Percentiles rank a stretch among this genome's conserved stretches.
These are phyloP conservation scores for Aphanocladium album DNA, from an alignment of 2,329 filamentous ascomycete species.

Conservation along the genomic window DNA sequence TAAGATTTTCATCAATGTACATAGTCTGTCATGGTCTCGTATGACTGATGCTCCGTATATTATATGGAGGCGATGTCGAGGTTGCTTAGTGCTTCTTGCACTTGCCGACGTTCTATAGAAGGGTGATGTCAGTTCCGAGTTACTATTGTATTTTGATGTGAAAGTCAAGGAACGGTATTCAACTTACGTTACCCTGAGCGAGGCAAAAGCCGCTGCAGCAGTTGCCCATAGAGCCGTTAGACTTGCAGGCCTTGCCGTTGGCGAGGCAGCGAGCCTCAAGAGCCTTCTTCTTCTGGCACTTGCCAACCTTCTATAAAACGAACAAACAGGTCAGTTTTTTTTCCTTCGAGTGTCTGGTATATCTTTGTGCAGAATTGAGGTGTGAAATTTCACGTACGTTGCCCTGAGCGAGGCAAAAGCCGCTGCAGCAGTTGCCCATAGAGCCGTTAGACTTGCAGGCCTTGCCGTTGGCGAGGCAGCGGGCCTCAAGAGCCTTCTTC, in stretches of 20 bases:
- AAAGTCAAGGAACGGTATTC: no score
- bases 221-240: neutral
- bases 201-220: neutral
- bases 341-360: no score
- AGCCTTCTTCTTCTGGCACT: neutral
- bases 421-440: neutral
- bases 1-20: neutral
- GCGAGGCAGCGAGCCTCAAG: neutral
- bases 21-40: neutral
- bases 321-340: neutral
- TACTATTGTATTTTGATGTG: no score
- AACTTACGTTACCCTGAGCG: neutral
- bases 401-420: neutral
- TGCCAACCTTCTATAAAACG: neutral
- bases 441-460: neutral
- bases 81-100: no score
- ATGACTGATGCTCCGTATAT: neutral
- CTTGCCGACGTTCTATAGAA: neutral
- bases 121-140: neutral
- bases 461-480: neutral
- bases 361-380: no score
- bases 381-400: neutral
- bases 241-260: neutral
- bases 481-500: neutral
- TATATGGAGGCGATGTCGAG: no score